Evolutionary conservation across 129 eudicot genomes (phyloP).

Genomic region (Centaurea solstitialis): DNA sequence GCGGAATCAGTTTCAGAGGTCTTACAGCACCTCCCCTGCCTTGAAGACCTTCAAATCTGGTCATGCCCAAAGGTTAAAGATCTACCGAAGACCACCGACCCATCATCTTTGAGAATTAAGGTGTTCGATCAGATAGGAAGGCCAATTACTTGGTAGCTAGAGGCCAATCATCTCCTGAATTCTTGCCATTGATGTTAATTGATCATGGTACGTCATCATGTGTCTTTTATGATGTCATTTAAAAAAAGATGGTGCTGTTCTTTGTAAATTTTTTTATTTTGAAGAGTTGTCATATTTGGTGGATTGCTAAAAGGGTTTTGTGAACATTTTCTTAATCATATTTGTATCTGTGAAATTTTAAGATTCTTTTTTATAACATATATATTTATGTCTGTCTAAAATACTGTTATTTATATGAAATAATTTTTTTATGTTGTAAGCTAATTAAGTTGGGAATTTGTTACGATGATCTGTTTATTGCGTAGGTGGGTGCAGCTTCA

Average conservation of each 20-base stretch:
- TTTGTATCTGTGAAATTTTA: no score
- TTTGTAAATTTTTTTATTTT: no score
- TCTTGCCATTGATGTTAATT: neutral
- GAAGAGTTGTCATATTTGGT: no score
- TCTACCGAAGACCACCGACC: neutral
- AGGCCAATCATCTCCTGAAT: neutral
- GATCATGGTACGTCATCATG: neutral
- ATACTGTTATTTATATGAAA: no score
- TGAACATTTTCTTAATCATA: neutral
- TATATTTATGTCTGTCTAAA: no score
- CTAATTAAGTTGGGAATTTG: neutral
- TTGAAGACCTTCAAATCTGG: neutral
- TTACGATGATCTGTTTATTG: neutral
- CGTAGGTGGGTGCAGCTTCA: neutral
- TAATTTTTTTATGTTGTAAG: no score
- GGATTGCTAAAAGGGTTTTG: no score
- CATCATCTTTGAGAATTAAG: neutral
- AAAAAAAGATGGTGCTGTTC: neutral
- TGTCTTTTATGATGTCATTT: neutral
- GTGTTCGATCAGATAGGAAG: neutral
- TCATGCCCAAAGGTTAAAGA: neutral
- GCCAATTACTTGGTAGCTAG: neutral
- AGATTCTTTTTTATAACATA: no score
- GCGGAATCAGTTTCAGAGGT: neutral
- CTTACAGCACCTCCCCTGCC: conserved; percentile 7